Percentiles rank a stretch among this genome's conserved stretches.
Evolutionary conservation across 1,284 basidiomycete species (phyloP).

Genomic region (Leccinum cinnamomeum): DNA sequence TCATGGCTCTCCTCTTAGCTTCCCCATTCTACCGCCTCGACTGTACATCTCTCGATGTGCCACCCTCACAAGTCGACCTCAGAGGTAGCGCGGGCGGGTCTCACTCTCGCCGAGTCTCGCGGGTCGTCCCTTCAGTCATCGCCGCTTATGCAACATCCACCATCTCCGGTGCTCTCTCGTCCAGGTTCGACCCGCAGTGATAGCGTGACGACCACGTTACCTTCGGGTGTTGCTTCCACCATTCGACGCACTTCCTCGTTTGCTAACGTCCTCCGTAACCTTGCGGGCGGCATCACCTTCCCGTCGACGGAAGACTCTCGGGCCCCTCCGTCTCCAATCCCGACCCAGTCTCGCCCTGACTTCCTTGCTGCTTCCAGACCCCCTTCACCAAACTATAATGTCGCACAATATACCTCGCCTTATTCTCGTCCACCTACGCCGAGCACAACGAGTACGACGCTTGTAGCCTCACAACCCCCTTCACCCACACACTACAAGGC

Average conservation of each 20-base stretch:
- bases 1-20: conserved; percentile 86
- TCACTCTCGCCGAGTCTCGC: conserved; percentile 41
- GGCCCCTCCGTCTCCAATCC: conserved; percentile 43
- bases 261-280: conserved; percentile 76
- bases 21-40: conserved; percentile 81
- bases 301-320: conserved; percentile 56
- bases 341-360: conserved; percentile 35
- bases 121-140: conserved; percentile 53
- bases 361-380: conserved; percentile 56
- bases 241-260: conserved; percentile 82
- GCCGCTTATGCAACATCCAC: conserved; percentile 35
- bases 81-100: conserved; percentile 30
- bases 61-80: conserved; percentile 41
- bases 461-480: conserved; percentile 29
- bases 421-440: conserved; percentile 58
- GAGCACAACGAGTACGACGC: conserved; percentile 22
- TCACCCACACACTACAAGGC: conserved; percentile 35
- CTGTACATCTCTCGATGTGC: conserved; percentile 56
- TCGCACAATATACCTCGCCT: conserved; percentile 74
- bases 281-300: conserved; percentile 73
- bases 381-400: conserved; percentile 74
- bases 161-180: conserved; percentile 43
- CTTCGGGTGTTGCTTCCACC: conserved; percentile 60
- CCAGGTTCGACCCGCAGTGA: conserved; percentile 54
- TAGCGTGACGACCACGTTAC: conserved; percentile 59